Percentiles rank a stretch among this genome's conserved stretches.
These are phyloP conservation scores for Diaporthe capsici DNA, from an alignment of 2,329 filamentous ascomycete genomes.

Conservation along the genomic window DNA sequence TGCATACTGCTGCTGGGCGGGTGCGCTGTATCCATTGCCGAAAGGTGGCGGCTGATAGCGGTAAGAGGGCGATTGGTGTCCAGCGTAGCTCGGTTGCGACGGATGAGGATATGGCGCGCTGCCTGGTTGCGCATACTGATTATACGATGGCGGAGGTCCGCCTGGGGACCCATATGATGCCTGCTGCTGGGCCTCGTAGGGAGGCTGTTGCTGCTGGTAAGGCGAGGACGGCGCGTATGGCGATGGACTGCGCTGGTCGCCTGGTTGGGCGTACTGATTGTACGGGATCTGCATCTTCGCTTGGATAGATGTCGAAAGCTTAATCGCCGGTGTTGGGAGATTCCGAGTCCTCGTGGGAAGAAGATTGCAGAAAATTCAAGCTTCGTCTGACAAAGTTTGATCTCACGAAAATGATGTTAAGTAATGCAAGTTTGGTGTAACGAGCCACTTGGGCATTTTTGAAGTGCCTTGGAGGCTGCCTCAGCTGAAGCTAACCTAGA, in stretches of 20 bases:
- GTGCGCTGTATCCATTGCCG: background rate
- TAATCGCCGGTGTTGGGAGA: background rate
- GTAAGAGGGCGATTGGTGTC: background rate
- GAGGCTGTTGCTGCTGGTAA: conserved; percentile 21
- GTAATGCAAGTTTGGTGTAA: background rate
- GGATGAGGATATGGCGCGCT: conserved; percentile 24
- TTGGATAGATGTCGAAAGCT: background rate
- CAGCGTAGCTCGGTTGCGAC: conserved; percentile 15
- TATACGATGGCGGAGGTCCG: conserved; percentile 21
- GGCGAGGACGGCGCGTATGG: conserved; percentile 29
- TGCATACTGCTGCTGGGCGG: conserved; percentile 26
- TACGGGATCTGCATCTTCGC: conserved; percentile 35
- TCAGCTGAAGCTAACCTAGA: conserved; percentile 4
- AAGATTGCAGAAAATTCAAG: background rate
- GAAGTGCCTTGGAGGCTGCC: conserved; percentile 9
- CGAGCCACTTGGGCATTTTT: background rate
- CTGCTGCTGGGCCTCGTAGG: conserved; percentile 1
- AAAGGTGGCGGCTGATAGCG: background rate
- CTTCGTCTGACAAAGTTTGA: background rate
- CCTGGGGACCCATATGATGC: conserved; percentile 1
- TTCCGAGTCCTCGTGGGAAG: too few species aligned
- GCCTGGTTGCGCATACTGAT: conserved; percentile 27
- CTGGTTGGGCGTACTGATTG: conserved; percentile 19
- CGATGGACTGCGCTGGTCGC: conserved; percentile 17
- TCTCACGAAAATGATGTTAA: background rate